Percentiles rank a stretch among this genome's conserved stretches.
Evolutionary conservation across 78 protist species (phyloP).

Genomic region (Dictyostelium citrinum): DNA sequence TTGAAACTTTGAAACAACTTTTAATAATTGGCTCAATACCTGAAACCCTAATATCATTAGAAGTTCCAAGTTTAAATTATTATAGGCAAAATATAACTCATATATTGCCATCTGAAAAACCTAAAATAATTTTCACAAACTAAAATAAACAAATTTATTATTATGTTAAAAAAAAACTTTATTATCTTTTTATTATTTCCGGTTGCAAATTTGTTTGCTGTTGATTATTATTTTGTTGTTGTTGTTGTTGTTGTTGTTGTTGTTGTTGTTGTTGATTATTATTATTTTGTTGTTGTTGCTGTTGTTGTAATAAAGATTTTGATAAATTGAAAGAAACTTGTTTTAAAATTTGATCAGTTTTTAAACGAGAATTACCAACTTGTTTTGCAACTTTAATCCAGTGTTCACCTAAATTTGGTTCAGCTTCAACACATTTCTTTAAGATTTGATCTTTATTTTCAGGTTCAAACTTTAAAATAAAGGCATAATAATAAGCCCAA

Average conservation of each 20-base stretch:
- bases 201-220: not conserved
- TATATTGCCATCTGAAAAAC: not conserved
- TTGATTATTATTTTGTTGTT: not conserved
- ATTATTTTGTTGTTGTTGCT: not conserved
- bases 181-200: not conserved
- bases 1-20: not conserved
- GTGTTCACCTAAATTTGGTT: conserved; percentile 88
- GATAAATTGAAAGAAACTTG: conserved; percentile 56
- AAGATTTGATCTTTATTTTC: conserved; percentile 33
- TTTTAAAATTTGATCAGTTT: conserved; percentile 71
- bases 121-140: not conserved
- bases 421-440: conserved; percentile 84
- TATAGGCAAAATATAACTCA: not conserved
- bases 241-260: not conserved
- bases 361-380: conserved; percentile 44
- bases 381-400: conserved; percentile 89
- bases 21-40: not conserved
- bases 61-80: not conserved
- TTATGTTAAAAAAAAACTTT: not conserved
- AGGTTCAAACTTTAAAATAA: conserved; percentile 74
- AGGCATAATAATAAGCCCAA: conserved; percentile 91
- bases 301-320: not conserved
- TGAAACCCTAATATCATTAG: not conserved
- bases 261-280: not conserved
- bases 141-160: not conserved